phyloP scores from a whole-genome alignment of 768 basidiomycete species.

The Russula virescens region DNA sequence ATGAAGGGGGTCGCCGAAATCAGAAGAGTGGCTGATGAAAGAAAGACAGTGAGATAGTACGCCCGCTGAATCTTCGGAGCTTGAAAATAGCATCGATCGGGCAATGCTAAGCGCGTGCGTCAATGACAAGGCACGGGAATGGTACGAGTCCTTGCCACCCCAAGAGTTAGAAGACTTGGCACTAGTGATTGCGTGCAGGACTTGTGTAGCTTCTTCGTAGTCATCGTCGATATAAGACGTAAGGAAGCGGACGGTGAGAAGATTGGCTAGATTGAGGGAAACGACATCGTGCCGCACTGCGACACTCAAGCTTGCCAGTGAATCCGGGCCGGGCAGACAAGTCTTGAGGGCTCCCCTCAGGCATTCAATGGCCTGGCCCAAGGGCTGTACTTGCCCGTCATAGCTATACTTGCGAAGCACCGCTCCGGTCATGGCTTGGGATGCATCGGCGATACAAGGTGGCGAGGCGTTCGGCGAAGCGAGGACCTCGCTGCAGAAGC shows the following conservation, averaged over 20 bases:
- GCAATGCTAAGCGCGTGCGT: background rate
- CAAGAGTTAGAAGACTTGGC: background rate
- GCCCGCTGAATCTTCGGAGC: background rate
- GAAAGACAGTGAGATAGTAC: background rate
- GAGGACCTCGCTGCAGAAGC: constrained; percentile 2
- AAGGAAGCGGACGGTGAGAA: background rate
- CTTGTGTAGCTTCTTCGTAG: background rate
- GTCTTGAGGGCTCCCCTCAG: background rate
- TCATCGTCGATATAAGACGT: background rate
- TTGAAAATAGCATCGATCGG: background rate
- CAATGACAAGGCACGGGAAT: background rate
- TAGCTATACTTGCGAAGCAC: background rate
- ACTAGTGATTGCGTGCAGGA: background rate
- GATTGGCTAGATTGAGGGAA: background rate
- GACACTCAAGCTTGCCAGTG: too few species aligned
- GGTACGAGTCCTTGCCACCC: background rate
- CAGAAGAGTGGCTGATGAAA: background rate
- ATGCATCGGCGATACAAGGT: background rate
- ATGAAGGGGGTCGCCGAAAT: background rate
- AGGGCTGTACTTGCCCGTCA: background rate
- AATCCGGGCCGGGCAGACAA: too few species aligned
- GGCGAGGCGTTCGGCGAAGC: background rate
- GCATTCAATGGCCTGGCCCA: background rate
- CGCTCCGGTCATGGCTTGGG: background rate
- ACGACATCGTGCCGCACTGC: background rate